These are phyloP conservation scores for Cryptosporidium viatorum DNA, from an alignment of 169 alveolate species.

Conservation along the genomic window DNA sequence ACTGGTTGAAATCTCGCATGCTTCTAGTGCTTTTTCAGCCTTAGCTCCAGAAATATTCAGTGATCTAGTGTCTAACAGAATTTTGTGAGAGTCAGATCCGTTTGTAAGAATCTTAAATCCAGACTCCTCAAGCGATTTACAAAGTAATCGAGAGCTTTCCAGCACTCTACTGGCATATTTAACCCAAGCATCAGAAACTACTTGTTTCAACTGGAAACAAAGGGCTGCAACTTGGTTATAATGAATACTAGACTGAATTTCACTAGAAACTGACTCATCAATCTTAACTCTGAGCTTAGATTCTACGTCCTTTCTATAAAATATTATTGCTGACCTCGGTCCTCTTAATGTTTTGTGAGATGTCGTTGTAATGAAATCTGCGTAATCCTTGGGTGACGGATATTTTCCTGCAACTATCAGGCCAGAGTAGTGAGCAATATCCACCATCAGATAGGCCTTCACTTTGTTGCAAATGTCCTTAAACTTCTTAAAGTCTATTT, in stretches of 20 bases:
- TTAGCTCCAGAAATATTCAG: slow-evolving; percentile 81
- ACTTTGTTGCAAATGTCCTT: slow-evolving; percentile 93
- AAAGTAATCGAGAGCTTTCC: slow-evolving; percentile 72
- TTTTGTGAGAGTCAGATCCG: slow-evolving; percentile 85
- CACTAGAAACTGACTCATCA: slow-evolving; percentile 81
- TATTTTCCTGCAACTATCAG: slow-evolving; percentile 92
- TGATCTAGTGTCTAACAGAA: slow-evolving; percentile 76
- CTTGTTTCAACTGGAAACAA: slow-evolving; percentile 44
- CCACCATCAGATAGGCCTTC: slow-evolving; percentile 95
- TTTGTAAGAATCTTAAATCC: slow-evolving; percentile 80
- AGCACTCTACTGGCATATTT: slow-evolving; percentile 78
- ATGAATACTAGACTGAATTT: slow-evolving; percentile 77
- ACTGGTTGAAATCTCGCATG: slow-evolving; percentile 80
- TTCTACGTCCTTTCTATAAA: slow-evolving; percentile 87
- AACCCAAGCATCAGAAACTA: slow-evolving; percentile 31
- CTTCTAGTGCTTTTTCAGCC: slow-evolving; percentile 81
- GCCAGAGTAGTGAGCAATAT: slow-evolving; percentile 97
- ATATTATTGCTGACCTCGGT: slow-evolving; percentile 95
- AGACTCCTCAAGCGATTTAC: slow-evolving; percentile 60
- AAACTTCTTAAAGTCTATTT: slow-evolving; percentile 89
- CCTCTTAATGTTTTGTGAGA: slow-evolving; percentile 96
- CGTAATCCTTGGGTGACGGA: slow-evolving; percentile 91
- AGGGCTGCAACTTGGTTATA: slow-evolving; percentile 65
- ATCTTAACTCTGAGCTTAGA: slow-evolving; percentile 59
- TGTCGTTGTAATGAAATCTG: slow-evolving; percentile 98